Evolutionary conservation across 495 filamentous ascomycete species (phyloP), one percentile per base, ranked within the genome.

Genomic region (Daldinia concentrica): DNA sequence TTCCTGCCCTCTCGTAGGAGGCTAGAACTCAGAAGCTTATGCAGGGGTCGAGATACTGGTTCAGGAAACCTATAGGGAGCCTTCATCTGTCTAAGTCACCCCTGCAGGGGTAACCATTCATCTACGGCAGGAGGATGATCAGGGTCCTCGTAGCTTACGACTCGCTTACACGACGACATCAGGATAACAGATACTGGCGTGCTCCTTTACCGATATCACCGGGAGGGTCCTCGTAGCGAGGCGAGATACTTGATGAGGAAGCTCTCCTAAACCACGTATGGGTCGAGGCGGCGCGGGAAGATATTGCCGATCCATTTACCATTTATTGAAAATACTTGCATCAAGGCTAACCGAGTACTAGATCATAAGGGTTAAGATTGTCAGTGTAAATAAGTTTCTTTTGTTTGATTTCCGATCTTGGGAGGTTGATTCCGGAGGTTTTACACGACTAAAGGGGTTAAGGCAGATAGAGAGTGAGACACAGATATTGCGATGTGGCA

Each of bases 281-380:
- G 41, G 58, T 65, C 70, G 29, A 68, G 37, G 34, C 56, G 48
- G 22, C 37, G 60, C 41, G 61, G 56, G 30, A 66, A 48, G 27
- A 57, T 55, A 74, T 30, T 68, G 72, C 67, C 72, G 72, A 74
- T 74, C 72, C 58, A 67, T 67, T 60, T 63, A 70, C 48, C 59
- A 67, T 52, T 48, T 67, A 71, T 71, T 73, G 66, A 55, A 27
- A 62, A 69, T 50, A 52, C 66, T 43, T 71, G 72, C 59, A 71
- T 56, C 45, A 52, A 22, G 27, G 29, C 58, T 58, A 63, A 60
- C 56, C 62, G 55, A 64, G 62, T 39, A 41, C 58, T 65, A 24
- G 17, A 68, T 71, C 48, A 64, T 36, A 60, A 29, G 41, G 67
- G 64, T 8, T 68, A 67, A 56, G 68, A 71, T 71, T 67, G 32